Base-by-base conservation (phyloP, 164 flowering plant species). In the Aristolochia californica region DNA sequence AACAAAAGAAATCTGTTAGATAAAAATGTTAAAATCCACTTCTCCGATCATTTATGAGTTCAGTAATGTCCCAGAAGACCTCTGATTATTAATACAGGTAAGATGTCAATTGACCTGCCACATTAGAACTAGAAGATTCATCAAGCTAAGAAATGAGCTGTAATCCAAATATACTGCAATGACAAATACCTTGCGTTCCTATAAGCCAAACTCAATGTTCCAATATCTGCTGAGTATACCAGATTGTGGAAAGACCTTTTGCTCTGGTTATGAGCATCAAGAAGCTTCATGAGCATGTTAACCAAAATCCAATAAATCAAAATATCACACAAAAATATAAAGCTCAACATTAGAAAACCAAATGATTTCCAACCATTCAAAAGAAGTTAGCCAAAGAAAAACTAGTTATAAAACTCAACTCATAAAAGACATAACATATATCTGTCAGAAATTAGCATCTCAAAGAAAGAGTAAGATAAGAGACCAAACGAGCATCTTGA, bases 381-480 rank as follows among this genome's bases (percentile, higher is more conserved):
- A 34, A 34, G 40, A 5, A 51, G 56, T 63, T 57, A 62, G 64
- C 34, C 16, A 50, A 28, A 44, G 5, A 57, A 54, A 13, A 40
- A 54, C 20, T 2, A 52, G 38, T 14, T 7, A 17, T 17, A 59
- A 57, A 23, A 21, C 30, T 38, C 12, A 54, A 45, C 47, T 44
- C 53, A 67, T 43, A 27, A 20, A 45, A 62, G 57, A 62, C 48
- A 28, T 27, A 58, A 47, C 52, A 54, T 9, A 62, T 70, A 58
- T 50, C 27, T 25, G 68, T 66, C 62, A 75, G 76, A 38, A 48
- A 57, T 57, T 43, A 60, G 59, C 51, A 58, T 44, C 23, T 53
- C 28, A 56, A 56, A n/a, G 40, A 34, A 34, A 34, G 40, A 34
- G 40, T 34, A 34, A 28, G 40, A 34, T 3, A 34, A 5, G 40